Evolutionary conservation across 192 early-diverging fungal species (phyloP).

Genomic region (Entomortierella chlamydospora): DNA sequence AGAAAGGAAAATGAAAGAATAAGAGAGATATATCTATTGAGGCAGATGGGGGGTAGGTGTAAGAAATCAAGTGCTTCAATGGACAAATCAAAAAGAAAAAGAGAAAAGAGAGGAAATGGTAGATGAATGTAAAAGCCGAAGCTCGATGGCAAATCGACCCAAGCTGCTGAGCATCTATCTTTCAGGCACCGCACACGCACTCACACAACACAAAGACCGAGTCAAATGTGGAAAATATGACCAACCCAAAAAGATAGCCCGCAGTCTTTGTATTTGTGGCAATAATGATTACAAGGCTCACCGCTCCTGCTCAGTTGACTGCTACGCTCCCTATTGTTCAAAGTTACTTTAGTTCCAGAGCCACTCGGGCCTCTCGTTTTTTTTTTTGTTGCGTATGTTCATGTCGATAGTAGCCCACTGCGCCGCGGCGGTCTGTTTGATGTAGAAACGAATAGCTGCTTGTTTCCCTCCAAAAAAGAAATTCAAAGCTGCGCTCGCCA

Average conservation of each 20-base stretch:
- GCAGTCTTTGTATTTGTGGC: background rate
- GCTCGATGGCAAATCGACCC: background rate
- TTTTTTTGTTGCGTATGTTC: background rate
- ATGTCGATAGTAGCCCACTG: background rate
- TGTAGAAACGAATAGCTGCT: background rate
- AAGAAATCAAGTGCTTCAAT: conserved; percentile 9
- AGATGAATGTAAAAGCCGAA: background rate
- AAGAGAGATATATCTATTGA: background rate
- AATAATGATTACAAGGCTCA: background rate
- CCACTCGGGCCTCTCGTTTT: background rate
- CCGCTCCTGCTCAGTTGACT: background rate
- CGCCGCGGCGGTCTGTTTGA: background rate
- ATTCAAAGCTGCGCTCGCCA: background rate
- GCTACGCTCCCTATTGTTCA: too few species aligned
- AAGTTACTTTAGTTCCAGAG: background rate
- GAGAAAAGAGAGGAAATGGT: background rate
- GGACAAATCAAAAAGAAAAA: conserved; percentile 1
- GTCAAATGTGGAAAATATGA: conserved; percentile 3
- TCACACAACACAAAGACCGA: background rate
- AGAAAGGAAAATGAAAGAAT: background rate
- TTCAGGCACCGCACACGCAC: conserved; percentile 16
- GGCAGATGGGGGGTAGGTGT: conserved; percentile 2
- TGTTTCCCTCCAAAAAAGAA: background rate
- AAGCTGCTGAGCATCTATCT: background rate
- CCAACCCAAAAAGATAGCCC: background rate